These are phyloP conservation scores for Cadophora sp. DNA, from an alignment of 2,329 filamentous ascomycete genomes.

Conservation along the genomic window DNA sequence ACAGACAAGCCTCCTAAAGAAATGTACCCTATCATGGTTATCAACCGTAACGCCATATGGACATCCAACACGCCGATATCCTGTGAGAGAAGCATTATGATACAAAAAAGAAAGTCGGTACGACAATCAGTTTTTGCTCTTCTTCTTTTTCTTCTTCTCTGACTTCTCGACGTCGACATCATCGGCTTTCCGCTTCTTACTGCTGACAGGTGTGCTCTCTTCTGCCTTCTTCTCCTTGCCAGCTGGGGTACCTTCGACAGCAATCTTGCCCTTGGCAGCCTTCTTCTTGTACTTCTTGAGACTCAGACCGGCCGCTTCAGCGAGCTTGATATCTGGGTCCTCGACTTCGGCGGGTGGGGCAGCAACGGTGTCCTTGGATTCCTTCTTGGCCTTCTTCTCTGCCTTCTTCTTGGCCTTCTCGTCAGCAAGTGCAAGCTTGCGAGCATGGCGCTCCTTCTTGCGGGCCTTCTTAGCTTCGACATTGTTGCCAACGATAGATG, in stretches of 20 bases:
- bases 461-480: slow-evolving; percentile 42
- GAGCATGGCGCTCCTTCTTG: slow-evolving; percentile 40
- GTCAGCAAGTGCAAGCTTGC: slow-evolving; percentile 41
- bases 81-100: slow-evolving; percentile 29
- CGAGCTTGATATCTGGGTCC: slow-evolving; percentile 55
- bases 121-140: slow-evolving; percentile 43
- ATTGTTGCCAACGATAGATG: slow-evolving; percentile 35
- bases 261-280: slow-evolving; percentile 73
- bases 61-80: slow-evolving; percentile 30
- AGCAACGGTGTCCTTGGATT: slow-evolving; percentile 35
- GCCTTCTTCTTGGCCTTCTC: slow-evolving; percentile 48
- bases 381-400: slow-evolving; percentile 49
- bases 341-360: slow-evolving; percentile 48
- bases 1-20: slow-evolving; percentile 22
- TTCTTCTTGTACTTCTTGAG: slow-evolving; percentile 81
- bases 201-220: slow-evolving; percentile 48
- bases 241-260: slow-evolving; percentile 68
- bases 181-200: slow-evolving; percentile 75
- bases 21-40: slow-evolving; percentile 26
- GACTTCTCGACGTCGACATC: slow-evolving; percentile 63
- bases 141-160: slow-evolving; percentile 66
- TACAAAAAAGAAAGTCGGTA: slow-evolving; percentile 33
- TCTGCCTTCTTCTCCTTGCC: slow-evolving; percentile 67
- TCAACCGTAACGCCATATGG: slow-evolving; percentile 29
- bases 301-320: slow-evolving; percentile 71